Evolutionary conservation across 768 basidiomycete genomes (phyloP).

Genomic region (Kwoniella sp.): DNA sequence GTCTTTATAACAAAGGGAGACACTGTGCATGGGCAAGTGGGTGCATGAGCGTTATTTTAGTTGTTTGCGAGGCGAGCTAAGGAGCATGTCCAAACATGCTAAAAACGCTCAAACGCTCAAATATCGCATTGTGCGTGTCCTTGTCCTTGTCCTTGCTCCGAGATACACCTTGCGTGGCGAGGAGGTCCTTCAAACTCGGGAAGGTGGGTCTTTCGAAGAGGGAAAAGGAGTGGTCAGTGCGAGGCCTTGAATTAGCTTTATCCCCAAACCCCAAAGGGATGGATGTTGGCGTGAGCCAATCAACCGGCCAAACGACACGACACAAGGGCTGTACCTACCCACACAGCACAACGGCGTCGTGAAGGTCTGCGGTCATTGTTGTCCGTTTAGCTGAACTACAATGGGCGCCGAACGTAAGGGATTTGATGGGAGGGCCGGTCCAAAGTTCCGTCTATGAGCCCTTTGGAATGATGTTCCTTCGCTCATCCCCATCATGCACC

Average conservation of each 20-base stretch:
- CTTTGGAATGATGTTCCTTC: neutral
- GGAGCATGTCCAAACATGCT: neutral
- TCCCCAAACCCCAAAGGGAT: neutral
- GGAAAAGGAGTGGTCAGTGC: neutral
- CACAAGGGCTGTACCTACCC: too few relatives aligned
- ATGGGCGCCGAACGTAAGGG: too few relatives aligned
- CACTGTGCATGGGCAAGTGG: too few relatives aligned
- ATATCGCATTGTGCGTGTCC: neutral
- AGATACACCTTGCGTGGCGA: neutral
- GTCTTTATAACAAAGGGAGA: too few relatives aligned
- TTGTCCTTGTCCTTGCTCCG: neutral
- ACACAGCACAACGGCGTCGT: neutral
- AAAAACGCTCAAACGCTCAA: neutral
- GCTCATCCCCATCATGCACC: too few relatives aligned
- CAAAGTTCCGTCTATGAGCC: neutral
- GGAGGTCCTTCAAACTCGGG: neutral
- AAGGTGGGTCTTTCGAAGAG: neutral
- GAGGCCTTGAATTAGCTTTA: neutral
- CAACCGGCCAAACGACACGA: too few relatives aligned
- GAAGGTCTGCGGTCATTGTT: neutral
- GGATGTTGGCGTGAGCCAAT: neutral
- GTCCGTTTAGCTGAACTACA: neutral
- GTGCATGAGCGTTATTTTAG: too few relatives aligned
- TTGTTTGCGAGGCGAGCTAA: too few relatives aligned
- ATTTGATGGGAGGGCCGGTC: too few relatives aligned